Evolutionary conservation across 768 basidiomycete species (phyloP).

Genomic region (Mrakia gelida): DNA sequence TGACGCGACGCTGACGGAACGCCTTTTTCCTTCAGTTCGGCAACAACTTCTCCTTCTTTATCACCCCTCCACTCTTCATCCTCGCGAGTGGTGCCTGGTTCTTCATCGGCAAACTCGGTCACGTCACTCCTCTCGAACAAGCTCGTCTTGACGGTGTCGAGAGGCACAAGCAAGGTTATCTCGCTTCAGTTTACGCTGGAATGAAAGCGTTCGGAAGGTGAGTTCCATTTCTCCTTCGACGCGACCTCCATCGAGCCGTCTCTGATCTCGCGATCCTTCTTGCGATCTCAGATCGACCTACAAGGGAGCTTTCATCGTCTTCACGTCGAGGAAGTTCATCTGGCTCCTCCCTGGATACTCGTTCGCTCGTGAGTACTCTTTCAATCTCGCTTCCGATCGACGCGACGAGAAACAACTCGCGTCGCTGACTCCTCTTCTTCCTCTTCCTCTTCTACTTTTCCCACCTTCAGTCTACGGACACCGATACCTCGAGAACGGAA

Average conservation of each 20-base stretch:
- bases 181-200: background rate
- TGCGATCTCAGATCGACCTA: background rate
- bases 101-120: conserved; percentile 30
- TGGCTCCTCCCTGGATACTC: conserved; percentile 33
- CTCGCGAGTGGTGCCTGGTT: conserved; percentile 33
- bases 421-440: background rate
- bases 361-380: conserved; percentile 10
- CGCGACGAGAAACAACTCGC: background rate
- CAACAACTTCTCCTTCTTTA: conserved; percentile 37
- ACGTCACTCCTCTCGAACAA: background rate
- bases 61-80: conserved; percentile 37
- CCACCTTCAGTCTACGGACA: conserved; percentile 34
- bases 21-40: conserved; percentile 32
- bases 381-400: background rate
- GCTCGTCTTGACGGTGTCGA: background rate
- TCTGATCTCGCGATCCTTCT: background rate
- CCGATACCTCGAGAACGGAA: conserved; percentile 38
- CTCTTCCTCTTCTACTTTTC: conserved; percentile 14
- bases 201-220: conserved; percentile 1
- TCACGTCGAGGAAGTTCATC: conserved; percentile 30
- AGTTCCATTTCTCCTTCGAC: background rate
- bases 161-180: background rate
- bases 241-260: background rate
- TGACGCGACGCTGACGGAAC: no score
- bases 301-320: conserved; percentile 31